Base-by-base conservation (phyloP, 495 filamentous ascomycete genomes). In the Penicillium maclennaniae region DNA sequence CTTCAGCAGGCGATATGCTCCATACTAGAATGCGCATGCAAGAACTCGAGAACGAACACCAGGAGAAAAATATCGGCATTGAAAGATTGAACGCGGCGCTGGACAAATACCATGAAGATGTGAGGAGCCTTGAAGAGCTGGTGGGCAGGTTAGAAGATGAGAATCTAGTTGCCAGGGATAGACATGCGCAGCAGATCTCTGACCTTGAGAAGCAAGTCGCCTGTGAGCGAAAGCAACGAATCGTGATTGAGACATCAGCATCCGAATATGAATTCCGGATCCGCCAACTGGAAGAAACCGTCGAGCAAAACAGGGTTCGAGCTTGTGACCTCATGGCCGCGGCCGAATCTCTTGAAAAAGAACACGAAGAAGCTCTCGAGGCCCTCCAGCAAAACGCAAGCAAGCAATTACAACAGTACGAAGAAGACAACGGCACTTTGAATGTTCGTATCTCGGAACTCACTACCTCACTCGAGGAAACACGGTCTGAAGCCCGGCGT, bases 91-190 rank as follows among this genome's bases (percentile, higher is more conserved):
- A 79, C 55, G 60, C 69, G 23, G 85, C 87, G 0, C 75, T 89
- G 0, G 73, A 81, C 16, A 75, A 75, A 12, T 91, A 91, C 59
- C 73, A 78, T 8, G 66, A 75, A 7, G 90, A 95, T 49, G 74
- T 89, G 3, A 70, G 70, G 16, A 72, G 77, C 43, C 75, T 91
- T 0, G 85, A 91, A 63, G 53, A 61, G 2, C 71, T 90, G 7
- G 78, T 91, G 36, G 73, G 68, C 23, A 65, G 64, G 0, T 66
- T 89, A 48, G 87, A 91, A 56, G 56, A 63, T 10, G 80, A 87
- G 25, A 77, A 83, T 20, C 36, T 60, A 0, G 60, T 54, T 1
- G 53, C 57, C 47, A 72, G 63, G 37, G 59, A 60, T 15, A 54
- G 54, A n/a, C 71, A 68, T 42, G 55, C 36, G 1, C 55, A 66